Evolutionary conservation across 495 filamentous ascomycete genomes (phyloP).

Genomic region (Neurospora sp.): DNA sequence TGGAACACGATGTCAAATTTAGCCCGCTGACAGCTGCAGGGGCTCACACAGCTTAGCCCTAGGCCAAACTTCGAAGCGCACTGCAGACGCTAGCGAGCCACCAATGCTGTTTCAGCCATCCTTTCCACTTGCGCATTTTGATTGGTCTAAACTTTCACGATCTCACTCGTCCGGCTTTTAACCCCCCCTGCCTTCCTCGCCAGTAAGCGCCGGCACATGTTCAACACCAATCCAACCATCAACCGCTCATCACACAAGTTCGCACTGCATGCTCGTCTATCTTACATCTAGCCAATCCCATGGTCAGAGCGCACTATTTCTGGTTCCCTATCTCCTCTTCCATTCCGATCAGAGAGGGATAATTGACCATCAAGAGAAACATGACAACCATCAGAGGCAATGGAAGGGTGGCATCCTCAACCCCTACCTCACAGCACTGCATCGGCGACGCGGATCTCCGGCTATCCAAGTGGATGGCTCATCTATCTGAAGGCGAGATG

Average conservation of each 20-base stretch:
- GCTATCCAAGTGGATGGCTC: background rate
- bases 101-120: background rate
- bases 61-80: background rate
- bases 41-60: background rate
- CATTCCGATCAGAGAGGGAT: background rate
- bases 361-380: background rate
- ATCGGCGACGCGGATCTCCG: background rate
- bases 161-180: background rate
- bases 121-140: background rate
- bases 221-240: background rate
- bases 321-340: background rate
- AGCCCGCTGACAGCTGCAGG: background rate
- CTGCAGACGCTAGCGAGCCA: background rate
- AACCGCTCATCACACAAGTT: background rate
- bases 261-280: background rate
- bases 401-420: background rate
- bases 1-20: background rate
- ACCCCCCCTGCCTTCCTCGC: background rate
- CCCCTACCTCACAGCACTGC: background rate
- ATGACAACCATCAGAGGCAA: background rate
- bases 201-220: background rate
- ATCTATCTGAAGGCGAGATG: background rate
- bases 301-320: background rate
- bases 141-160: background rate
- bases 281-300: background rate